A percentile compares a stretch with the other conserved stretches of the same genome.
Conservation (phyloP, 225 moss, liverwort and hornwort genomes). For the Anthoceros angustus region DNA sequence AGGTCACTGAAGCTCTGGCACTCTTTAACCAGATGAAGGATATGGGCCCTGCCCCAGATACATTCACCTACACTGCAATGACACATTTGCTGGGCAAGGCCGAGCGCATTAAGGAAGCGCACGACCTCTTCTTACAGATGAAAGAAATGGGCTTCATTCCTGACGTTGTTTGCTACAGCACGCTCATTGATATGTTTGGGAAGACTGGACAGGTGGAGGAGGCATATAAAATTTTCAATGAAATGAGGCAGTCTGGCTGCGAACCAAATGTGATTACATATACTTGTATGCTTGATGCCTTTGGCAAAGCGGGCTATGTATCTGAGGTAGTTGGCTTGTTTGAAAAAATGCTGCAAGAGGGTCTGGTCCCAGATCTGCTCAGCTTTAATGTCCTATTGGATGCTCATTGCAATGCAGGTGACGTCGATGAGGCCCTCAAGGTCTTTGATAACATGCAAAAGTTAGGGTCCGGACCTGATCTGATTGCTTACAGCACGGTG, state of each 20-base stretch:
- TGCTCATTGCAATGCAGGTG: background rate
- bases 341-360: background rate
- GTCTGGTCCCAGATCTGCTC: background rate
- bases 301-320: background rate
- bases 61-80: background rate
- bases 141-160: background rate
- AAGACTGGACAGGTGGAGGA: background rate
- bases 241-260: background rate
- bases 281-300: background rate
- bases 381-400: background rate
- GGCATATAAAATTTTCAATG: background rate
- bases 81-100: background rate
- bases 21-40: background rate
- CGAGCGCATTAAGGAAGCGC: background rate
- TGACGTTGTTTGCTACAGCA: background rate
- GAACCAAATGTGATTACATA: background rate
- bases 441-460: background rate
- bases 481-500: background rate
- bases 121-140: background rate
- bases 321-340: background rate
- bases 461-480: background rate
- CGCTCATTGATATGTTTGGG: constrained; percentile 1
- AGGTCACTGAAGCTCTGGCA: background rate
- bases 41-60: background rate
- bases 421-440: background rate